These are phyloP conservation scores for Saturnispora ahearnii DNA, from an alignment of 805 yeast genomes.

Conservation along the genomic window DNA sequence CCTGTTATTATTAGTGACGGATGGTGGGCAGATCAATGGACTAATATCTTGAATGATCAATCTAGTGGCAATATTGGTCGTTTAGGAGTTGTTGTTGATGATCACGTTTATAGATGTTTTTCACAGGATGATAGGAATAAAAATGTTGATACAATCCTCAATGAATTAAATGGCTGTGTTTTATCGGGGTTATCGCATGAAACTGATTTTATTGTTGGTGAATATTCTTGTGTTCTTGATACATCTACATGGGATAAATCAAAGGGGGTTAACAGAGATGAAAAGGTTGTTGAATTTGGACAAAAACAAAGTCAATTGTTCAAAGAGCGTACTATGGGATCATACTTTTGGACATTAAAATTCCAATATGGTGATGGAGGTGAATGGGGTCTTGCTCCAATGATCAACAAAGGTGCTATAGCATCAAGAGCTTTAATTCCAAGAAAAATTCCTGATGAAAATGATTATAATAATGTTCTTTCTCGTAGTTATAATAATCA, in stretches of 20 bases:
- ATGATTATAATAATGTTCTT: conserved; percentile 33
- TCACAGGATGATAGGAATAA: conserved; percentile 63
- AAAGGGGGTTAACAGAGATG: conserved; percentile 35
- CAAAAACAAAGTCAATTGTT: conserved; percentile 41
- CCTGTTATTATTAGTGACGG: conserved; percentile 87
- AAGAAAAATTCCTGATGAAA: conserved; percentile 30
- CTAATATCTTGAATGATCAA: conserved; percentile 45
- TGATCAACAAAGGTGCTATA: conserved; percentile 55
- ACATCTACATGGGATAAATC: conserved; percentile 59
- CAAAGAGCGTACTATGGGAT: conserved; percentile 55
- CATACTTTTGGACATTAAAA: conserved; percentile 86
- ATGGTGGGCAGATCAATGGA: conserved; percentile 85
- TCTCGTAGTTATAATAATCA: conserved; percentile 38
- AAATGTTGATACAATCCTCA: conserved; percentile 52
- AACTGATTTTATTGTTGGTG: conserved; percentile 75
- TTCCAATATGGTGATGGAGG: conserved; percentile 89
- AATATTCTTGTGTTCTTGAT: conserved; percentile 82
- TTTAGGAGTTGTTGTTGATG: conserved; percentile 67
- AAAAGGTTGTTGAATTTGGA: conserved; percentile 56
- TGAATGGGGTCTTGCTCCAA: conserved; percentile 87
- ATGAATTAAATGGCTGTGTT: conserved; percentile 43
- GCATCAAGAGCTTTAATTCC: conserved; percentile 25
- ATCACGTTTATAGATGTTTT: conserved; percentile 82
- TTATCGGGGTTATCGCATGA: conserved; percentile 37
- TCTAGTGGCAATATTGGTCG: conserved; percentile 30